Evolutionary conservation across 1,139 yeast species (phyloP).

Genomic region (Wickerhamomyces sp.): DNA sequence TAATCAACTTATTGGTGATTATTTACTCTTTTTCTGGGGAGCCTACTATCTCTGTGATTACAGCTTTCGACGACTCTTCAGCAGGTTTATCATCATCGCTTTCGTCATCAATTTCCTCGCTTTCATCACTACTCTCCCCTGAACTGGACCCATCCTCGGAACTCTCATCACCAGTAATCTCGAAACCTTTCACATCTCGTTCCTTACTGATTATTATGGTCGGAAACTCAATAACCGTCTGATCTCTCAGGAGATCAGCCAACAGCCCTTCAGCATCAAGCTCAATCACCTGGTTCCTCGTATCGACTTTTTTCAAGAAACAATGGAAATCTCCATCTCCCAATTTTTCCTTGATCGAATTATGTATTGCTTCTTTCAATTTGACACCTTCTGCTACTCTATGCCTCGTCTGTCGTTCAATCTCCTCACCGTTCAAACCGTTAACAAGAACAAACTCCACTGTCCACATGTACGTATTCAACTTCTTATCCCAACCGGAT

Average conservation of each 20-base stretch:
- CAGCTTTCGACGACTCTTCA: too few relatives aligned
- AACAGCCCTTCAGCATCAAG: conserved; percentile 22
- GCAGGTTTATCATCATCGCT: too few relatives aligned
- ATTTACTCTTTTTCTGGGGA: too few relatives aligned
- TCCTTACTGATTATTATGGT: conserved; percentile 46
- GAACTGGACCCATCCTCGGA: too few relatives aligned
- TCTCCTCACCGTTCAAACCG: conserved; percentile 11
- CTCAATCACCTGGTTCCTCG: conserved; percentile 12
- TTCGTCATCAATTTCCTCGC: too few relatives aligned
- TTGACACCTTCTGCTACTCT: conserved; percentile 15
- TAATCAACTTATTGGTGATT: too few relatives aligned
- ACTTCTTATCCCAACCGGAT: conserved; percentile 67
- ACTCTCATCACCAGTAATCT: too few relatives aligned
- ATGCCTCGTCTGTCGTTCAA: conserved; percentile 8
- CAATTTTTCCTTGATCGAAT: conserved; percentile 6
- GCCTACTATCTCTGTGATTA: too few relatives aligned
- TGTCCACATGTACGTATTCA: conserved; percentile 69
- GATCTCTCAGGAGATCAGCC: conserved; percentile 45
- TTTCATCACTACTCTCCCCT: too few relatives aligned
- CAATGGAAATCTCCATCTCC: conserved; percentile 4
- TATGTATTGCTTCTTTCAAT: conserved; percentile 13
- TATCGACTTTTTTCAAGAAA: conserved; percentile 18
- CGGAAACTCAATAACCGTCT: conserved; percentile 73
- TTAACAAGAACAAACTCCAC: conserved; percentile 61
- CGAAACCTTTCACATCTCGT: conserved; percentile 15